Base-by-base conservation (phyloP, 2,329 filamentous ascomycete genomes). In the Truncatella angustata region DNA sequence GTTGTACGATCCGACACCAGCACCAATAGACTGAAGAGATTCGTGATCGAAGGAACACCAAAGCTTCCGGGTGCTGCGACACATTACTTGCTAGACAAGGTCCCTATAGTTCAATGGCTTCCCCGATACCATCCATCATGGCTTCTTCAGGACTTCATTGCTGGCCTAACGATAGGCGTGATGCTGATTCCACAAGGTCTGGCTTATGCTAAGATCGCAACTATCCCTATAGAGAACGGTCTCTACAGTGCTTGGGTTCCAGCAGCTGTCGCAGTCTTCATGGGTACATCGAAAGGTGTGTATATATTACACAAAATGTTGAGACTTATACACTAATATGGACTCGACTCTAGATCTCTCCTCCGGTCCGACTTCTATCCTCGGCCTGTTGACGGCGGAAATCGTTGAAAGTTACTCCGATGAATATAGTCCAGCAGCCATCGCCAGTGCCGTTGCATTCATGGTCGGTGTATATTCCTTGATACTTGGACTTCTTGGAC, bases 171-270 rank as follows among this genome's bases (percentile, higher is more conserved):
- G 11, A 69, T 86, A 23, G 82, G 80, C 7, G 71, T 84, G 24
- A 77, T 84, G 72, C 69, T 85, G 39, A 83, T 86, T 50, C 82
- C 82, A 0, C 82, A 86, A 60, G 79, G 77, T 3, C 62, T 85
- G n/a, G 80, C 81, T 0, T 85, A 85, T 58, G 81, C 82, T 2
- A 80, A 82, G 58, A 80, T 86, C 52, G 82, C 82, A 4, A 81
- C 74, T 0, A 82, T 85, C 10, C 80, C 81, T 0, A 78, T 84
- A 18, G 77, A 84, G 57, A 79, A 83, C 61, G 82, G 82, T 0
- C 68, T 85, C 7, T 80, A 82, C 67, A 81, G 80, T 0, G 77
- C 76, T 53, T 86, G 82, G 81, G 60, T 85, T 5, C 82, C 82
- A 0, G 75, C 78, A 1, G 72, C 74, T 0, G 65, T 85, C 14